phyloP scores from a whole-genome alignment of 345 rosid genomes.

The Linum lewisii region DNA sequence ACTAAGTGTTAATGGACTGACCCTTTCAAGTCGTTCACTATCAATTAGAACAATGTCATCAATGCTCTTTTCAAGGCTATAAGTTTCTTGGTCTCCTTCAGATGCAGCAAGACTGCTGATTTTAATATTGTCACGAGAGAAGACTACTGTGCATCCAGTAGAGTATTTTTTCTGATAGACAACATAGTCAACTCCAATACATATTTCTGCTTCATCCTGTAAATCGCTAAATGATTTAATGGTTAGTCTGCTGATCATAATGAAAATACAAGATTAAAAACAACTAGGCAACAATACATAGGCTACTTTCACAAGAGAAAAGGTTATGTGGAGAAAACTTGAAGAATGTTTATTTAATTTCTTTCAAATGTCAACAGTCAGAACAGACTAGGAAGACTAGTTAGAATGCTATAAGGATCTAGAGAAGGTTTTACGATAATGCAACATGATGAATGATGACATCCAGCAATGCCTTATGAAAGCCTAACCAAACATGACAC shows the following conservation, averaged over 20 bases:
- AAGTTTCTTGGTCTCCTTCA: slow-evolving; percentile 27
- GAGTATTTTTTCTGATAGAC: slow-evolving; percentile 32
- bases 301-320: neutral
- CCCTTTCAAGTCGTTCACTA: slow-evolving; percentile 54
- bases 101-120: slow-evolving; percentile 28
- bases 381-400: neutral
- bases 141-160: slow-evolving; percentile 37
- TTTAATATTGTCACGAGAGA: slow-evolving; percentile 48
- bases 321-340: neutral
- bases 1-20: slow-evolving; percentile 25
- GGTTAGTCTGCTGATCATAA: neutral
- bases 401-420: neutral
- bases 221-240: slow-evolving; percentile 11
- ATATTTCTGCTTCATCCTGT: slow-evolving; percentile 52
- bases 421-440: neutral
- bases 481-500: neutral
- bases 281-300: neutral
- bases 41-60: slow-evolving; percentile 62
- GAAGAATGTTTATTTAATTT: neutral
- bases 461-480: neutral
- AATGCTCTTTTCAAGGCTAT: slow-evolving; percentile 42
- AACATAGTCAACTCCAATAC: slow-evolving; percentile 51
- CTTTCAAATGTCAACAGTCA: neutral
- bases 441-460: neutral
- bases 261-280: neutral